Conservation (phyloP, 1,284 basidiomycete genomes). For the Chalciporus sp. region DNA sequence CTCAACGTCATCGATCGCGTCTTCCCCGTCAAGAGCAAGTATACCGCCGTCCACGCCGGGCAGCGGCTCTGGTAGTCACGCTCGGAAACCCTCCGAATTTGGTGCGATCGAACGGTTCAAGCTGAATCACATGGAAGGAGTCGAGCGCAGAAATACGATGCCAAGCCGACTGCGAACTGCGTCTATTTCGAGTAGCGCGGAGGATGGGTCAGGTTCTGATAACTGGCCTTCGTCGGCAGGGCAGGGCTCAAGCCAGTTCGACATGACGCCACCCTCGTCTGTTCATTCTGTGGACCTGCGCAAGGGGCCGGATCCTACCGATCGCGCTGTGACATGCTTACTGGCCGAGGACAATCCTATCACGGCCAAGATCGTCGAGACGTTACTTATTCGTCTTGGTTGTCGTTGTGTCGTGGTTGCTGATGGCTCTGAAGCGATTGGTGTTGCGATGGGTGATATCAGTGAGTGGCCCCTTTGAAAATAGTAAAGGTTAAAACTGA, state of each 20-base stretch:
- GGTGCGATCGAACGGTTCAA: slow-evolving; percentile 87
- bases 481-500: slow-evolving; percentile 18
- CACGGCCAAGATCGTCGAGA: slow-evolving; percentile 94
- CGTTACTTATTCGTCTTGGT: slow-evolving; percentile 86
- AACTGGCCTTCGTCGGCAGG: slow-evolving; percentile 66
- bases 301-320: slow-evolving; percentile 68
- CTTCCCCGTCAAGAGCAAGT: slow-evolving; percentile 82
- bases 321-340: slow-evolving; percentile 86
- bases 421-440: slow-evolving; percentile 95
- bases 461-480: slow-evolving; percentile 55
- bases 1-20: slow-evolving; percentile 90
- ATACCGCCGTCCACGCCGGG: slow-evolving; percentile 73
- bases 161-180: slow-evolving; percentile 87
- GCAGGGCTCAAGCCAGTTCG: slow-evolving; percentile 53
- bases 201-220: slow-evolving; percentile 77
- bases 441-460: slow-evolving; percentile 95
- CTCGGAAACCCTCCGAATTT: slow-evolving; percentile 83
- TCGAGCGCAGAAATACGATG: slow-evolving; percentile 82
- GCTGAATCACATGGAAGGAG: slow-evolving; percentile 72
- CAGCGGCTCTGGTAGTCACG: slow-evolving; percentile 56
- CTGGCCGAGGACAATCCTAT: slow-evolving; percentile 98
- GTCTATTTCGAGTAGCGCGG: slow-evolving; percentile 74
- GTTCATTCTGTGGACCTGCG: slow-evolving; percentile 76
- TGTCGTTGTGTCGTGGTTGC: slow-evolving; percentile 93
- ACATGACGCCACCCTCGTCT: slow-evolving; percentile 72